Evolutionary conservation across 2,329 filamentous ascomycete species (phyloP).

Genomic region (Geoglossum cookeanum): DNA sequence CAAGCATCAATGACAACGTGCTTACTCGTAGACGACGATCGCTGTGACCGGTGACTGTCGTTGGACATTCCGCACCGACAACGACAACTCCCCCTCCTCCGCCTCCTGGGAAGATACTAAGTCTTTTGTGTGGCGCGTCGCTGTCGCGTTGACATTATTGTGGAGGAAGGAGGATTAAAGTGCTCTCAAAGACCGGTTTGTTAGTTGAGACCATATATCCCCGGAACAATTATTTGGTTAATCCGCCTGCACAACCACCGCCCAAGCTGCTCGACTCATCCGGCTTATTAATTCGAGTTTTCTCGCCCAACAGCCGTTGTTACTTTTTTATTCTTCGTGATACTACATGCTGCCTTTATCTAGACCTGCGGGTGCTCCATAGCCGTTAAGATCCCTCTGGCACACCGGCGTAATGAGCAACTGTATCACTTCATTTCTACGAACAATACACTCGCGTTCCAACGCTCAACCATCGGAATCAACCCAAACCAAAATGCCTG

Average conservation of each 20-base stretch:
- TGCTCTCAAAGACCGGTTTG: too few relatives aligned
- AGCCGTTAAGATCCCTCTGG: too few relatives aligned
- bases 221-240: too few relatives aligned
- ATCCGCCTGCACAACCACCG: too few relatives aligned
- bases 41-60: not conserved
- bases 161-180: too few relatives aligned
- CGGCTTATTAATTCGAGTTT: too few relatives aligned
- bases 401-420: not conserved
- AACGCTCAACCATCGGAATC: slow-evolving; percentile 1
- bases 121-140: not conserved
- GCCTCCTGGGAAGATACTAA: not conserved
- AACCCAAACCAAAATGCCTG: slow-evolving; percentile 22
- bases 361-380: too few relatives aligned
- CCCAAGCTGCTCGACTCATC: too few relatives aligned
- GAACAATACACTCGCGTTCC: not conserved
- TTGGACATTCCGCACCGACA: not conserved
- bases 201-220: too few relatives aligned
- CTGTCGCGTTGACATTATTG: not conserved
- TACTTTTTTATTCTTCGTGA: not conserved
- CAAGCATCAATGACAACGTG: not conserved
- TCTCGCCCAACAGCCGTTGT: too few relatives aligned
- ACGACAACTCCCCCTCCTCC: not conserved
- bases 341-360: not conserved
- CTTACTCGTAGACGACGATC: slow-evolving; percentile 1
- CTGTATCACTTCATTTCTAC: not conserved